These are phyloP conservation scores for Byssochlamys sp. DNA, from an alignment of 2,329 filamentous ascomycete genomes.

Conservation along the genomic window DNA sequence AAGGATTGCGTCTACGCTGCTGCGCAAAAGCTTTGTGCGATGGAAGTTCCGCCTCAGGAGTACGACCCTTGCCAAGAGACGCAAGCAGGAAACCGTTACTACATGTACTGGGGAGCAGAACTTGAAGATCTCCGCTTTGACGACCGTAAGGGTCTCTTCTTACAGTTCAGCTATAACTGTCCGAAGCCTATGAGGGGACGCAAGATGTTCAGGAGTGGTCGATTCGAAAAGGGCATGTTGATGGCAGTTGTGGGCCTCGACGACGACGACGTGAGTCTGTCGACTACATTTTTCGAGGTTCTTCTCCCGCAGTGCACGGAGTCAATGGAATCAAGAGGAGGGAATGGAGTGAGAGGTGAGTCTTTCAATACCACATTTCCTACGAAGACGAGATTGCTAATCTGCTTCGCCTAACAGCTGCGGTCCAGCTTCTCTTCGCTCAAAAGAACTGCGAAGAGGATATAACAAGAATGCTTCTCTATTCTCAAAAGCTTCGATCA, in stretches of 20 bases:
- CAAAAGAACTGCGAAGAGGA: slow-evolving; percentile 12
- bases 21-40: slow-evolving; percentile 7
- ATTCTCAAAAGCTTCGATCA: slow-evolving; percentile 5
- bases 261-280: slow-evolving; percentile 11
- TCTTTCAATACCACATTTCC: background rate
- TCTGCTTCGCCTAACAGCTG: slow-evolving; percentile 5
- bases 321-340: slow-evolving; percentile 12
- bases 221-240: slow-evolving; percentile 21
- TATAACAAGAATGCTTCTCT: slow-evolving; percentile 9
- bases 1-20: slow-evolving; percentile 13
- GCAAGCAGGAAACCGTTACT: slow-evolving; percentile 8
- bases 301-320: slow-evolving; percentile 10
- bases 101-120: slow-evolving; percentile 10
- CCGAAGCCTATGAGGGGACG: slow-evolving; percentile 15
- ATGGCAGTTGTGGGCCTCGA: slow-evolving; percentile 18
- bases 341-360: slow-evolving; percentile 14
- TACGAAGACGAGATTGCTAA: background rate
- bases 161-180: slow-evolving; percentile 20
- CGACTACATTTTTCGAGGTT: slow-evolving; percentile 18
- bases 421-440: slow-evolving; percentile 11
- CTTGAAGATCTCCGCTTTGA: slow-evolving; percentile 12
- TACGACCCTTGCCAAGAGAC: slow-evolving; percentile 11
- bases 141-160: slow-evolving; percentile 10
- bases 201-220: slow-evolving; percentile 11
- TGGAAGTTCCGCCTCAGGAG: slow-evolving; percentile 1